Base-by-base conservation (phyloP, 306 rosid species). In the Mimosa pudica region DNA sequence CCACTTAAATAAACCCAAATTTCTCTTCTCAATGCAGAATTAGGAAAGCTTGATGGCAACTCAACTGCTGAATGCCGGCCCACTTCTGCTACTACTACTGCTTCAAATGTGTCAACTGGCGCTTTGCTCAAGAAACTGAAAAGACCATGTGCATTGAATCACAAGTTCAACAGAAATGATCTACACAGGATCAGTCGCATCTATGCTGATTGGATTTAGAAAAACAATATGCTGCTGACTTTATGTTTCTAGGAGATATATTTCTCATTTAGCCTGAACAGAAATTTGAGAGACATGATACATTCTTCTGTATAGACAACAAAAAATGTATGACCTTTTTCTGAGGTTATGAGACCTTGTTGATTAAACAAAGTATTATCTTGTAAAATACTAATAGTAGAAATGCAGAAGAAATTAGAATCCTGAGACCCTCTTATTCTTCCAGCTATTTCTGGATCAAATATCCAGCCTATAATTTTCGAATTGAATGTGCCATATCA, bases 201-300 rank as follows among this genome's bases (percentile, higher is more conserved):
- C 78, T 86, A 90, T 83, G 92, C 74, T 24, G 92, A 90, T 72
- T 90, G 92, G 94, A 82, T 90, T 17, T 81, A 79, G 30, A 24
- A 75, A 38, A 17, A 54, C n/a, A 83, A 77, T 65, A 41, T 64
- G 47, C 32, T 62, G 42, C 18, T 62, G 17, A 38, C 68, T 6
- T 32, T 32, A 12, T 71, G 33, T 18, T 74, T 38, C 73, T 36
- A 17, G 11, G 69, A 48, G 35, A 47, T 82, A 63, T 73, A 38
- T 69, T 77, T 68, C 35, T n/a, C 24, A 46, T 1, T 8, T 4
- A 13, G 44, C 46, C 41, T 52, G 36, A 69, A 14, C 46, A 35
- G 47, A 49, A 67, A 58, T 63, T 54, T 54, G 12, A 70, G 51
- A 44, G 8, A 61, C 46, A 36, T 61, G 52, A 57, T 78, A 46